Evolutionary conservation across 116 monocot species (phyloP).

Genomic region (Phalaenopsis hybrid): DNA sequence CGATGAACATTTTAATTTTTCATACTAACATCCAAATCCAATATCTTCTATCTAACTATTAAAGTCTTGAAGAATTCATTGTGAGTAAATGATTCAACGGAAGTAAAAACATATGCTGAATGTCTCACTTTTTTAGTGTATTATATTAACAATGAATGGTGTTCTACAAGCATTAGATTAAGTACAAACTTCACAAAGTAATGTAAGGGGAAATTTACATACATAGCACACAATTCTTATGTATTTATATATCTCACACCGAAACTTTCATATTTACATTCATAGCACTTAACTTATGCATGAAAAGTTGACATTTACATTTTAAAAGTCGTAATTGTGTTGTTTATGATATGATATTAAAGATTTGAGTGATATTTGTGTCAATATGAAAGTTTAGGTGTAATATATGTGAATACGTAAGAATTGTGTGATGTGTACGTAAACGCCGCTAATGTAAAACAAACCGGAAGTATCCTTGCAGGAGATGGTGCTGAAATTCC

Average conservation of each 20-base stretch:
- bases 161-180: background rate
- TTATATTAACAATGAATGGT: slow-evolving; percentile 4
- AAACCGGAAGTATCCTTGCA: slow-evolving; percentile 81
- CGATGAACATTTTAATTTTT: background rate
- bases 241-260: too few relatives aligned
- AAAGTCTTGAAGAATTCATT: background rate
- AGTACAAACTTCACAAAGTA: background rate
- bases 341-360: too few relatives aligned
- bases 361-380: too few relatives aligned
- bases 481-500: slow-evolving; percentile 90
- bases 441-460: slow-evolving; percentile 12
- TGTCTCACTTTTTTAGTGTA: background rate
- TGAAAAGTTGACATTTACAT: too few relatives aligned
- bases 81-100: background rate
- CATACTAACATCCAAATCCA: background rate
- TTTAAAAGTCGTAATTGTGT: too few relatives aligned
- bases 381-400: too few relatives aligned
- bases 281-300: too few relatives aligned
- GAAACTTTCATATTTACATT: background rate
- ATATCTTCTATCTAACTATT: background rate
- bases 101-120: background rate
- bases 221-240: too few relatives aligned
- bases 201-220: background rate
- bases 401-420: too few relatives aligned
- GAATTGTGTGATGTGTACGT: too few relatives aligned